These are phyloP conservation scores for Cyberlindnera mycetangii DNA, from an alignment of 805 yeast genomes.

Conservation along the genomic window DNA sequence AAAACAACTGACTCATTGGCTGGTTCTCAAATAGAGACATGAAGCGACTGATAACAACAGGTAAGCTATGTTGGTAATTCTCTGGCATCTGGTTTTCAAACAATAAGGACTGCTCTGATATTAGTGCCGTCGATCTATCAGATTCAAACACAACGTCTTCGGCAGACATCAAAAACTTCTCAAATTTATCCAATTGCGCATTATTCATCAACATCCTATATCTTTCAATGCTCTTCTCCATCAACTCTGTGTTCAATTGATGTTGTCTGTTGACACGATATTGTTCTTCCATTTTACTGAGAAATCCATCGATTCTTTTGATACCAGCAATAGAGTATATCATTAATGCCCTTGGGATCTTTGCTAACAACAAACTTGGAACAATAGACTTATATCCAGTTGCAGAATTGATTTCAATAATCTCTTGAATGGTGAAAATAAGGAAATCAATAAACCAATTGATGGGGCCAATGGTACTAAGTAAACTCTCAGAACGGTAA, in stretches of 20 bases:
- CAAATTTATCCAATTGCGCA: conserved; percentile 48
- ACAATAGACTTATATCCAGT: conserved; percentile 38
- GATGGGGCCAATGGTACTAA: conserved; percentile 69
- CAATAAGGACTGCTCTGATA: conserved; percentile 25
- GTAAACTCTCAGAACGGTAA: conserved; percentile 59
- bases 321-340: conserved; percentile 66
- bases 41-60: conserved; percentile 5
- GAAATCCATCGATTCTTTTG: conserved; percentile 44
- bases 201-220: conserved; percentile 32
- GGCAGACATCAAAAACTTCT: conserved; percentile 58
- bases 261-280: conserved; percentile 9
- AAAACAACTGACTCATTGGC: conserved; percentile 21
- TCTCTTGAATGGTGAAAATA: conserved; percentile 69
- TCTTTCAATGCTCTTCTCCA: conserved; percentile 47
- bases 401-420: conserved; percentile 41
- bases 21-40: conserved; percentile 1
- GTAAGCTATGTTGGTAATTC: conserved; percentile 20
- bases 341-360: conserved; percentile 66
- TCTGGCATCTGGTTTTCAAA: conserved; percentile 27
- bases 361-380: conserved; percentile 59
- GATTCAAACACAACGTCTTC: conserved; percentile 32
- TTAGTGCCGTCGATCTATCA: conserved; percentile 18
- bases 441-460: conserved; percentile 85
- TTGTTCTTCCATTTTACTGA: conserved; percentile 24
- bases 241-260: conserved; percentile 45